phyloP scores from a whole-genome alignment of 2,329 filamentous ascomycete genomes.

The Exophiala phaeomuriformis region DNA sequence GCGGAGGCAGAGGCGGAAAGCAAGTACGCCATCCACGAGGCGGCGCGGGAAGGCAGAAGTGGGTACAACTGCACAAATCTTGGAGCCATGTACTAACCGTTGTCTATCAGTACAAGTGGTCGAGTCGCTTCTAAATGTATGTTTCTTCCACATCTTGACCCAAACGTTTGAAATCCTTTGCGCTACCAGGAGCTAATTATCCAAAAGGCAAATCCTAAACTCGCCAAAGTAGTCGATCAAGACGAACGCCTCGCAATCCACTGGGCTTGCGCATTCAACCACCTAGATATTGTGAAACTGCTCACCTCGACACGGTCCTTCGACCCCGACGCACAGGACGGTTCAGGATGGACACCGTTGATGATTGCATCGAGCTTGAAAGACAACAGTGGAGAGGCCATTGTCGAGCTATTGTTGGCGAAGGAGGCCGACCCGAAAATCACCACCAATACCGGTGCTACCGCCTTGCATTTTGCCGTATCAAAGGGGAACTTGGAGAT shows the following conservation, averaged over 20 bases:
- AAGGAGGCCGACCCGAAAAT: slow-evolving; percentile 43
- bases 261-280: slow-evolving; percentile 86
- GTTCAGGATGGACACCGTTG: slow-evolving; percentile 44
- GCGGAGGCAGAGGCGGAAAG: slow-evolving; percentile 32
- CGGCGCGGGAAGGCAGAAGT: slow-evolving; percentile 79
- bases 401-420: slow-evolving; percentile 40
- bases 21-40: slow-evolving; percentile 80
- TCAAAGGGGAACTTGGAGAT: slow-evolving; percentile 83
- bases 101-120: slow-evolving; percentile 11
- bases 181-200: not conserved
- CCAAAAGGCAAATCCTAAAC: slow-evolving; percentile 58
- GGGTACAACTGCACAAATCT: slow-evolving; percentile 28
- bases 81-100: not conserved
- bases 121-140: slow-evolving; percentile 1
- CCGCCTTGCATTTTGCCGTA: slow-evolving; percentile 81
- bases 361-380: slow-evolving; percentile 45
- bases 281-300: slow-evolving; percentile 60
- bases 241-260: slow-evolving; percentile 88
- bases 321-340: slow-evolving; percentile 32
- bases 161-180: not conserved
- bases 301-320: slow-evolving; percentile 44
- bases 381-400: slow-evolving; percentile 39
- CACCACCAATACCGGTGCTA: slow-evolving; percentile 50
- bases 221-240: slow-evolving; percentile 66
- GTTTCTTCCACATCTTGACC: not conserved